These are phyloP conservation scores for Aspergillus ochraceoroseus DNA, from an alignment of 2,329 filamentous ascomycete genomes.

Conservation along the genomic window DNA sequence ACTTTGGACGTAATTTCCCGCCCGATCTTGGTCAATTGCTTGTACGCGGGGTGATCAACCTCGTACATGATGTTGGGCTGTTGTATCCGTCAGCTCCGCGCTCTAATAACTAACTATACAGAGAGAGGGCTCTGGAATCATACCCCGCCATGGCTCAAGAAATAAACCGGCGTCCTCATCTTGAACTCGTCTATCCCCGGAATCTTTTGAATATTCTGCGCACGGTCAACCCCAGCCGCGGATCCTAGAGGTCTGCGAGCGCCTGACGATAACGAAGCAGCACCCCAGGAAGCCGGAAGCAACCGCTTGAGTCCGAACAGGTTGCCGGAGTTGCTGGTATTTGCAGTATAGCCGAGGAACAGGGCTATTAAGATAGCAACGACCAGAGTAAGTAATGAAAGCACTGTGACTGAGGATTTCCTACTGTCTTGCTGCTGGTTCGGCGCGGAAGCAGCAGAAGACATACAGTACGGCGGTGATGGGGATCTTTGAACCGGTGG, in stretches of 20 bases:
- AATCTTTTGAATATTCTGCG: conserved; percentile 1
- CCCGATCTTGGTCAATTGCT: conserved; percentile 60
- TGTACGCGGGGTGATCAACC: conserved; percentile 62
- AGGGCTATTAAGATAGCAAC: conserved; percentile 22
- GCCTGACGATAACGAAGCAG: neutral
- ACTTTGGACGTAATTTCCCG: conserved; percentile 65
- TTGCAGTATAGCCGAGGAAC: conserved; percentile 15
- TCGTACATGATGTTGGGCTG: conserved; percentile 65
- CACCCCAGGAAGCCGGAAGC: conserved; percentile 14
- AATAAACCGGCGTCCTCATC: conserved; percentile 49
- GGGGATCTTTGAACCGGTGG: too few species aligned
- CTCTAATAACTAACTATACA: neutral
- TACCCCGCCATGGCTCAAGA: conserved; percentile 49
- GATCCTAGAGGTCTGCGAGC: conserved; percentile 3
- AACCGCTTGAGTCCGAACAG: conserved; percentile 28
- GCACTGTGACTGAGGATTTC: conserved; percentile 14
- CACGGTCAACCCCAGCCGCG: neutral
- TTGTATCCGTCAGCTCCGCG: neutral
- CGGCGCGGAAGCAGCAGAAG: conserved; percentile 15
- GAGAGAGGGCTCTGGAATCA: conserved; percentile 16
- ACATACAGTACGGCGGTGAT: too few species aligned
- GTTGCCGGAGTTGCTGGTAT: conserved; percentile 21
- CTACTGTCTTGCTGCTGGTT: conserved; percentile 5
- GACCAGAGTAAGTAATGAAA: conserved; percentile 20
- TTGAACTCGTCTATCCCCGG: conserved; percentile 6